A percentile compares a stretch with the other conserved stretches of the same genome.
Evolutionary conservation across 1,284 basidiomycete genomes (phyloP).

Genomic region (Melampsora americana): DNA sequence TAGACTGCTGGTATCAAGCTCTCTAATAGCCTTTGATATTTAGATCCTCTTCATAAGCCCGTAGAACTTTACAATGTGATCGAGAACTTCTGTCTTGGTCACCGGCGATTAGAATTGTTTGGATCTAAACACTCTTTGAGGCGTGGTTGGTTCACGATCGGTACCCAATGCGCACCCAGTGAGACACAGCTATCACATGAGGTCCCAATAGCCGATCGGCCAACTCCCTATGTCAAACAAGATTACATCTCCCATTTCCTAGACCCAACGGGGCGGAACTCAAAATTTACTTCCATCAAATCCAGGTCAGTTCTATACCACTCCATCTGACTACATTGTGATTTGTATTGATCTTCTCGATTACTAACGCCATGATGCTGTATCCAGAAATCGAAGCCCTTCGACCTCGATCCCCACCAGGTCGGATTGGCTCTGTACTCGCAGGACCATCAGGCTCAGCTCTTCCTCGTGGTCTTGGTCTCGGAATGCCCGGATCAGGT

Average conservation of each 20-base stretch:
- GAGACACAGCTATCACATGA: background rate
- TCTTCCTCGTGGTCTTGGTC: conserved; percentile 5
- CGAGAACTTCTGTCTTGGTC: conserved; percentile 95
- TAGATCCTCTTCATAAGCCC: conserved; percentile 76
- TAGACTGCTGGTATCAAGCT: background rate
- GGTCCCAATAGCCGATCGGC: conserved; percentile 2
- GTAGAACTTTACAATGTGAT: conserved; percentile 92
- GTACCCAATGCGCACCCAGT: conserved; percentile 55
- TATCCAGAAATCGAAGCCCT: conserved; percentile 41
- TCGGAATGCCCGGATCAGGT: conserved; percentile 5
- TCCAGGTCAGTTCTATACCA: conserved; percentile 13
- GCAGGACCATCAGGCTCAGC: background rate
- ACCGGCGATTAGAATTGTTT: conserved; percentile 85
- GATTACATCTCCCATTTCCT: conserved; percentile 32
- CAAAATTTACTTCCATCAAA: conserved; percentile 37
- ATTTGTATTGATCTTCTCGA: background rate
- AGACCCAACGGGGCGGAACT: conserved; percentile 25
- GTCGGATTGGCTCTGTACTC: conserved; percentile 22
- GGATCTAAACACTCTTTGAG: conserved; percentile 70
- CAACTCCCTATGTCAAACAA: conserved; percentile 20
- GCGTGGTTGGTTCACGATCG: conserved; percentile 86
- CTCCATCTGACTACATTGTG: background rate
- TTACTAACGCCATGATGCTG: background rate
- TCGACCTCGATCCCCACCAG: conserved; percentile 41
- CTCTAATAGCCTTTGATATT: background rate